phyloP scores from a whole-genome alignment of 352 stramenopile genomes.

The Bremia lactucae region DNA sequence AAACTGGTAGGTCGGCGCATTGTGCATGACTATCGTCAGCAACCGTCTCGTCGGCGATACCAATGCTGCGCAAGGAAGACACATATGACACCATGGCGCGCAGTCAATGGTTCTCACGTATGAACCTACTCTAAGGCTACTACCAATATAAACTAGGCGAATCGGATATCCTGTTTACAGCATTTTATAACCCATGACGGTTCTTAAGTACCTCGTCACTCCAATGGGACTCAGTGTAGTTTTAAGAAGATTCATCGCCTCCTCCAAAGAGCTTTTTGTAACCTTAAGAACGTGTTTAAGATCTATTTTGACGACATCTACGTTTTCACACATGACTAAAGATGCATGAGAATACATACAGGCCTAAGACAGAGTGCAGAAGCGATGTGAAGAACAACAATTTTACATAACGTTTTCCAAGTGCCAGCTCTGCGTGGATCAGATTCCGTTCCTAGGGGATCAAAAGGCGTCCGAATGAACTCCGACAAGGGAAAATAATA shows the following conservation, averaged over 20 bases:
- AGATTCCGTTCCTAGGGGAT: background rate
- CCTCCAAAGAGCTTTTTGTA: too few relatives aligned
- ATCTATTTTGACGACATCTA: too few relatives aligned
- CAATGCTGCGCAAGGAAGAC: constrained; percentile 1
- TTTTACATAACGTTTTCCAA: background rate
- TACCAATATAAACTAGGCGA: too few relatives aligned
- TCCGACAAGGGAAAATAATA: background rate
- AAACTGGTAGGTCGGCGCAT: too few relatives aligned
- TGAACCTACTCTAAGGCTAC: too few relatives aligned
- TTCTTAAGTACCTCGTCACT: too few relatives aligned
- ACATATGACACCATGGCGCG: constrained; percentile 1
- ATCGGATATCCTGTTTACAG: background rate
- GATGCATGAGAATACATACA: too few relatives aligned
- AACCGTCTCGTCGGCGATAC: background rate
- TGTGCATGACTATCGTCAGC: constrained; percentile 3
- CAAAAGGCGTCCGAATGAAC: background rate
- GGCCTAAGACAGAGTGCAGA: too few relatives aligned
- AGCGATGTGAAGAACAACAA: background rate
- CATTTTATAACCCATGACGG: too few relatives aligned
- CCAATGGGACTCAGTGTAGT: background rate
- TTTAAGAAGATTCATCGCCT: background rate
- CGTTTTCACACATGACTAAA: too few relatives aligned
- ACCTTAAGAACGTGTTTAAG: too few relatives aligned
- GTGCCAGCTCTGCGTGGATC: background rate
- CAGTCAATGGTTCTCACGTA: background rate